Percentiles rank a stretch among this genome's conserved stretches.
These are phyloP conservation scores for Colletotrichum echinochloae DNA, from an alignment of 2,329 filamentous ascomycete genomes.

Conservation along the genomic window DNA sequence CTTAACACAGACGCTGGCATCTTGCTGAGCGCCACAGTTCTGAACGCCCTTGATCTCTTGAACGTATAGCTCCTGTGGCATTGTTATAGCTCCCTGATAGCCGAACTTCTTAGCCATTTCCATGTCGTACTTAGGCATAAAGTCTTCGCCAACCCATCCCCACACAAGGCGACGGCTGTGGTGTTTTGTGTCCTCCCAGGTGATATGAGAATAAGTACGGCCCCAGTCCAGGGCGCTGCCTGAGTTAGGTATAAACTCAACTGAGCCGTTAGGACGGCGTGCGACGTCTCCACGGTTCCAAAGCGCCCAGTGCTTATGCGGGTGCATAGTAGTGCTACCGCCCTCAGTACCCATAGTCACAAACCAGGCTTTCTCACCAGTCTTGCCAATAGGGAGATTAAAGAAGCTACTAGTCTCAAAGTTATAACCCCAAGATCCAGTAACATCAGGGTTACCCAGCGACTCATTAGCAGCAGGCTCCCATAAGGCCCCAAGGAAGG, in stretches of 20 bases:
- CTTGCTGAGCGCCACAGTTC: constrained; percentile 37
- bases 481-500: constrained; percentile 41
- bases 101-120: constrained; percentile 38
- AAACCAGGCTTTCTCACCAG: constrained; percentile 40
- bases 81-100: constrained; percentile 40
- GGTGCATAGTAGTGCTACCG: constrained; percentile 40
- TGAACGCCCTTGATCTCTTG: constrained; percentile 38
- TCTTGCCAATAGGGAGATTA: constrained; percentile 31
- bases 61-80: constrained; percentile 39
- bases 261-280: constrained; percentile 39
- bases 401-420: constrained; percentile 41
- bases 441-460: constrained; percentile 38
- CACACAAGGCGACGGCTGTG: constrained; percentile 37
- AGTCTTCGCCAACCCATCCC: constrained; percentile 41
- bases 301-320: constrained; percentile 40
- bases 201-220: constrained; percentile 39
- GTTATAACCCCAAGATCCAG: constrained; percentile 41
- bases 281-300: constrained; percentile 40
- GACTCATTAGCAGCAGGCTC: constrained; percentile 38
- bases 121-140: constrained; percentile 20
- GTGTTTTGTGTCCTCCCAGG: constrained; percentile 34
- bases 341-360: constrained; percentile 38
- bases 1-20: constrained; percentile 36
- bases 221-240: constrained; percentile 41
- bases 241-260: constrained; percentile 36